These are phyloP conservation scores for Collybiopsis luxurians DNA, from an alignment of 768 basidiomycete species.

Conservation along the genomic window DNA sequence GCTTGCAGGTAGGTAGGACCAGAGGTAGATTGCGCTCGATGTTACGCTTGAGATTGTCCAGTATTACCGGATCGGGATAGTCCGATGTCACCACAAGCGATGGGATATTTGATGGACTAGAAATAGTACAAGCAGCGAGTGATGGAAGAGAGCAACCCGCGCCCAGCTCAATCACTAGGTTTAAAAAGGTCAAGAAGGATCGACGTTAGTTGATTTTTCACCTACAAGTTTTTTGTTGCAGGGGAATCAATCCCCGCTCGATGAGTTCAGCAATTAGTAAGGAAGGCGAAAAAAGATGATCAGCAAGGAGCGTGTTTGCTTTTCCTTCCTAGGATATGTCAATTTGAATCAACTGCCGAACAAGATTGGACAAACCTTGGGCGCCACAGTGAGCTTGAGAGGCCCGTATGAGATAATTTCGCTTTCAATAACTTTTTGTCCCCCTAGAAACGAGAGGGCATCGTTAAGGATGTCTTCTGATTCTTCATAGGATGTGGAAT, in stretches of 20 bases:
- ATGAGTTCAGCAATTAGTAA: conserved; percentile 66
- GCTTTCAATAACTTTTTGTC: conserved; percentile 38
- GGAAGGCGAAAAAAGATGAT: conserved; percentile 71
- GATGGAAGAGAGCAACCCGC: conserved; percentile 70
- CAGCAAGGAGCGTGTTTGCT: conserved; percentile 71
- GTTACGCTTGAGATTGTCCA: conserved; percentile 55
- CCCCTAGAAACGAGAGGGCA: conserved; percentile 49
- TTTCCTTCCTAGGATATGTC: background rate
- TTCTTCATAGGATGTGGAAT: conserved; percentile 14
- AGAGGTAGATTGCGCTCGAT: conserved; percentile 44
- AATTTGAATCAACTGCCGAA: background rate
- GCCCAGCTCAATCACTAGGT: conserved; percentile 66
- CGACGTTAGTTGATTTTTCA: background rate
- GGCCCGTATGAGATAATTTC: conserved; percentile 51
- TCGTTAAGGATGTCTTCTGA: conserved; percentile 54
- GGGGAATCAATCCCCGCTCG: conserved; percentile 49
- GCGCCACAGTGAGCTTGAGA: conserved; percentile 50
- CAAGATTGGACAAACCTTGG: conserved; percentile 42
- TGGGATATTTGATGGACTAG: conserved; percentile 42
- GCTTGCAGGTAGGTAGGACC: conserved; percentile 35
- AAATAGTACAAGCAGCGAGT: conserved; percentile 47
- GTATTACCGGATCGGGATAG: conserved; percentile 62
- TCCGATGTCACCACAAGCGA: conserved; percentile 61
- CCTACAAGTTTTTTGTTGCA: conserved; percentile 40
- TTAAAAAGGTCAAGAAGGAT: background rate